These are phyloP conservation scores for Fusarium multiceps DNA, from an alignment of 2,329 filamentous ascomycete species.

Conservation along the genomic window DNA sequence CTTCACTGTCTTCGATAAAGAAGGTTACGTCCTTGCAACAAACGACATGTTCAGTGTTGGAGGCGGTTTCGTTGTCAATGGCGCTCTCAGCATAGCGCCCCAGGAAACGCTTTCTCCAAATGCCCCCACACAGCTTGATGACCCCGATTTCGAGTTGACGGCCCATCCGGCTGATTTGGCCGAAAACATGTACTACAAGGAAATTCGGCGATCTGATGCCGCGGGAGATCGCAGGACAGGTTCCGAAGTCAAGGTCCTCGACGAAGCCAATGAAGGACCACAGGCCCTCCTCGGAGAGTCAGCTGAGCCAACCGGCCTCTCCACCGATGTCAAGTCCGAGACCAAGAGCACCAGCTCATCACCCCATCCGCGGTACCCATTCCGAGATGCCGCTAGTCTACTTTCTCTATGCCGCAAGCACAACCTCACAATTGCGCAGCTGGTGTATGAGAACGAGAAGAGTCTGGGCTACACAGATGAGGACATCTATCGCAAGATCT, in stretches of 20 bases:
- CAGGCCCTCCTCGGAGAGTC: slow-evolving; percentile 20
- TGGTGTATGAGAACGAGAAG: slow-evolving; percentile 65
- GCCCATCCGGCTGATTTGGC: slow-evolving; percentile 60
- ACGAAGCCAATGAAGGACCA: slow-evolving; percentile 31
- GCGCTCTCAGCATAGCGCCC: slow-evolving; percentile 58
- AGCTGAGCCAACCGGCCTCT: slow-evolving; percentile 4
- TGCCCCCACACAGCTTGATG: slow-evolving; percentile 20
- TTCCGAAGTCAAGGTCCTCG: slow-evolving; percentile 55
- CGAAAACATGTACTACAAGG: slow-evolving; percentile 65
- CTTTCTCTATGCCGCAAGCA: slow-evolving; percentile 60
- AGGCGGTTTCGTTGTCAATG: slow-evolving; percentile 64
- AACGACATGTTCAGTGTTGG: slow-evolving; percentile 65
- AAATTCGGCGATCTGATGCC: slow-evolving; percentile 59
- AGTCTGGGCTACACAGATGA: slow-evolving; percentile 62
- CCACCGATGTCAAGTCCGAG: slow-evolving; percentile 32
- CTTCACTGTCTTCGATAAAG: slow-evolving; percentile 60
- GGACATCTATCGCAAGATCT: slow-evolving; percentile 59
- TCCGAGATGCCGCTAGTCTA: slow-evolving; percentile 59
- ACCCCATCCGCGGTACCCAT: slow-evolving; percentile 58
- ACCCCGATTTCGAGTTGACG: slow-evolving; percentile 16
- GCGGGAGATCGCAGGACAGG: slow-evolving; percentile 59
- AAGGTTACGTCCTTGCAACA: slow-evolving; percentile 59
- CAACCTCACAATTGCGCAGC: slow-evolving; percentile 63
- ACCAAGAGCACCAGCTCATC: slow-evolving; percentile 28
- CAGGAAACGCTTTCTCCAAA: slow-evolving; percentile 33